Percentiles rank a stretch among this genome's conserved stretches.
Conservation (phyloP, 352 stramenopile genomes). For the Globisporangium iwayamae region DNA sequence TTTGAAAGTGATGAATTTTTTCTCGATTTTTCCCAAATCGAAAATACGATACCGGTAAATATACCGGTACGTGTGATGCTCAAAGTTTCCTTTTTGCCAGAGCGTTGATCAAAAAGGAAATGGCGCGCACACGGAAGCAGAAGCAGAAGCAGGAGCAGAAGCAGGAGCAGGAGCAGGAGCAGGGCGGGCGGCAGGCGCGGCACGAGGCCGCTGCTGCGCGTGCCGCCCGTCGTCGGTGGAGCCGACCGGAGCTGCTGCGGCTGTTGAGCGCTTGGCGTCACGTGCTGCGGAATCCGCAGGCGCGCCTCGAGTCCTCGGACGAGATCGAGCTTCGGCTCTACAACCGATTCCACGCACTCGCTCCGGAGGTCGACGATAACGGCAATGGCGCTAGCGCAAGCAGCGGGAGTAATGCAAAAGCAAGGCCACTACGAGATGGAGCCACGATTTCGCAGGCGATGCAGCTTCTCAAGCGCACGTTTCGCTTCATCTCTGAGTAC, state of each 20-base stretch:
- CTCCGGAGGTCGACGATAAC: background rate
- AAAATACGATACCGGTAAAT: too few relatives aligned
- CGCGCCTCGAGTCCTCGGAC: background rate
- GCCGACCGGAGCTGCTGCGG: background rate
- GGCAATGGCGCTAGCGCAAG: background rate
- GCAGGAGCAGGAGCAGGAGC: background rate
- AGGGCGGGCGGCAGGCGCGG: background rate
- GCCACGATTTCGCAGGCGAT: background rate
- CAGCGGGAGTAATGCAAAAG: background rate
- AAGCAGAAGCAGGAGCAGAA: background rate
- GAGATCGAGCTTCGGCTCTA: background rate
- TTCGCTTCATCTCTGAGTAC: conserved; percentile 8
- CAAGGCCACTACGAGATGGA: background rate
- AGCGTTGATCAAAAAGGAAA: background rate
- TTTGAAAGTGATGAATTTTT: too few relatives aligned
- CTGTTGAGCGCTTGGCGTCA: background rate
- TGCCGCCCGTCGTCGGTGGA: background rate
- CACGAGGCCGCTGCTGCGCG: background rate
- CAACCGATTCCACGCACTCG: background rate
- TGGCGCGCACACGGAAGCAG: background rate
- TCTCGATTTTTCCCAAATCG: too few relatives aligned
- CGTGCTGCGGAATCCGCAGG: background rate
- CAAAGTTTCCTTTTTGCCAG: background rate
- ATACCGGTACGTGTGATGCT: too few relatives aligned
- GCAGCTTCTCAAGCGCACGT: conserved; percentile 9